phyloP scores from a whole-genome alignment of 202 grass and related monocot species.

The Eragrostis tef region DNA sequence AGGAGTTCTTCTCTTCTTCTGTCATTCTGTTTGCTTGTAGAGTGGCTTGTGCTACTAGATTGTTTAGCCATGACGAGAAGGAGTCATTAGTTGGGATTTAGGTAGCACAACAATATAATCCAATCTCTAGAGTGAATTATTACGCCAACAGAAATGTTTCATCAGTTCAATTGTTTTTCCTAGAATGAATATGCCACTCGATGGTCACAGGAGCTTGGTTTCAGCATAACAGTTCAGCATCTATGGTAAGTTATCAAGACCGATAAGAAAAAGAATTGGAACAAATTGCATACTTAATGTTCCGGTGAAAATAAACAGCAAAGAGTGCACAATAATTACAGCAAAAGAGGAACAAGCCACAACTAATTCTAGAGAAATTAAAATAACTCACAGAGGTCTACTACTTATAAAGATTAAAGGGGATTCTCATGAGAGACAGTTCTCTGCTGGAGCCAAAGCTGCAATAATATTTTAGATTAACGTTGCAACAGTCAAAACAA shows the following conservation, averaged over 20 bases:
- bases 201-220: background rate
- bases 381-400: background rate
- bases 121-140: background rate
- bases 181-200: background rate
- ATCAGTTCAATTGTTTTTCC: background rate
- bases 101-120: background rate
- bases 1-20: too few relatives aligned
- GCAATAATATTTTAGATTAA: background rate
- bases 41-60: too few relatives aligned
- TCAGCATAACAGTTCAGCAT: background rate
- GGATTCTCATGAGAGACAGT: background rate
- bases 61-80: too few relatives aligned
- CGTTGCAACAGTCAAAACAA: background rate
- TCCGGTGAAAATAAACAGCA: background rate
- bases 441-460: background rate
- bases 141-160: background rate
- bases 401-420: background rate
- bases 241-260: too few relatives aligned
- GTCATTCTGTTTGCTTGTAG: too few relatives aligned
- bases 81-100: conserved; percentile 1
- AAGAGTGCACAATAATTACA: background rate
- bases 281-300: background rate
- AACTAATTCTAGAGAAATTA: background rate
- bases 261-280: too few relatives aligned
- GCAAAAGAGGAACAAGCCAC: background rate